phyloP scores from a whole-genome alignment of 192 early-diverging fungal species.

The Helicostylum pulchrum region DNA sequence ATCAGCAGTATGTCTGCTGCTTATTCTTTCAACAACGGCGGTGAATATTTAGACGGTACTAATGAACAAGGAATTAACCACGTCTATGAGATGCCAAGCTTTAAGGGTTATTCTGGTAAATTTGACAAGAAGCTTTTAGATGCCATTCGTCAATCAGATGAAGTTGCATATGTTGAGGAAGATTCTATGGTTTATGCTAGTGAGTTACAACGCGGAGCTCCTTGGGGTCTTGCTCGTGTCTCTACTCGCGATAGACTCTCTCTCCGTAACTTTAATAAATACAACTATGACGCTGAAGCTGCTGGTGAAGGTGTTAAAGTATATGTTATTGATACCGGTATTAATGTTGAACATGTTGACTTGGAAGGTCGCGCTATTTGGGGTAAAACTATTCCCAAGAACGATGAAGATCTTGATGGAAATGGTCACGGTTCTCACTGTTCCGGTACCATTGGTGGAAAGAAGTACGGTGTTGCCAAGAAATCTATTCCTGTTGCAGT shows the following conservation, averaged over 20 bases:
- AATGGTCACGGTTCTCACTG: slow-evolving; percentile 88
- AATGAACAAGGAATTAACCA: slow-evolving; percentile 57
- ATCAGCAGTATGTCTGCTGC: slow-evolving; percentile 23
- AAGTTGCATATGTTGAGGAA: slow-evolving; percentile 78
- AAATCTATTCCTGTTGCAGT: slow-evolving; percentile 80
- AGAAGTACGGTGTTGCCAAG: slow-evolving; percentile 87
- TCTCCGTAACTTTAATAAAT: slow-evolving; percentile 63
- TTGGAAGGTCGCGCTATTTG: slow-evolving; percentile 89
- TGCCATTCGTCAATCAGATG: slow-evolving; percentile 58
- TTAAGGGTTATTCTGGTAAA: slow-evolving; percentile 70
- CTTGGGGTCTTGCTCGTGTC: slow-evolving; percentile 86
- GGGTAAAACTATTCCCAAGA: slow-evolving; percentile 72
- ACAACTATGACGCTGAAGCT: slow-evolving; percentile 64
- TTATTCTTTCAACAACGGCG: slow-evolving; percentile 4
- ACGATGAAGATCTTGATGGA: slow-evolving; percentile 59
- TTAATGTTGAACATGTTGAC: slow-evolving; percentile 78
- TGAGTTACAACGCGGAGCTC: slow-evolving; percentile 66
- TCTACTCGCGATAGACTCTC: slow-evolving; percentile 68
- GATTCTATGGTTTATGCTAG: slow-evolving; percentile 75
- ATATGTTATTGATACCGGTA: slow-evolving; percentile 95
- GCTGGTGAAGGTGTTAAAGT: slow-evolving; percentile 81
- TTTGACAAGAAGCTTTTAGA: slow-evolving; percentile 59
- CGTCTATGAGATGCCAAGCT: slow-evolving; percentile 55
- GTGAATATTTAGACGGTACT: slow-evolving; percentile 1
- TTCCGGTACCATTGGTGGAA: slow-evolving; percentile 85